Evolutionary conservation across 768 basidiomycete genomes (phyloP), one percentile per base, ranked within the genome.

Genomic region (Obba rivulosa): DNA sequence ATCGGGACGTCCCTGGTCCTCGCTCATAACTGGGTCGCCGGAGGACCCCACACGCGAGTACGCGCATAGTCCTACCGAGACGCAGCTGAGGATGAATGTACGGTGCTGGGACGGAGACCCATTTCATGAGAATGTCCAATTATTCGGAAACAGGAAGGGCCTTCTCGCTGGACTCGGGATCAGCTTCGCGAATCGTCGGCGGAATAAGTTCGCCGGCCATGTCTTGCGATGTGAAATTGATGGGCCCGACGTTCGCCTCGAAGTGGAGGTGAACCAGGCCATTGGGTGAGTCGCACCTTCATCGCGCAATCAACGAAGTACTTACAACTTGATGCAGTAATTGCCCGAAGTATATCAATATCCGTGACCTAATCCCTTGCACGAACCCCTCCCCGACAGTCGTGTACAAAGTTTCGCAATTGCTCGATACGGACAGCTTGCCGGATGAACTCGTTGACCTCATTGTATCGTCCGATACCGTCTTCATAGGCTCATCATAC

Each of bases 301-400:
- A 31, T 31, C n/a, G n/a, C n/a, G n/a, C n/a, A n/a, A n/a, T n/a
- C n/a, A n/a, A n/a, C n/a, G n/a, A n/a, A n/a, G n/a, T n/a, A n/a
- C n/a, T n/a, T n/a, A n/a, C n/a, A n/a, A 31, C 14, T 20, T 20
- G 0, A 8, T 25, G n/a, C 40, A 83, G 83, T 39, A 83, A 83
- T 49, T 85, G 82, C 57, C 83, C 83, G 10, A 85, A 85, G 56
- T 85, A 85, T 50, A 85, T 84, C 57, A 81, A 73, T 43, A 59
- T 76, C 34, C 75, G 80, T 11, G 70, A 80, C 11, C 64, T 85
- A 8, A 57, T 66, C n/a, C 66, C 80, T 1, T 62, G 72, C 50
- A 58, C 70, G 0, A 48, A 68, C 17, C 69, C 71, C 2, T 49
- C 60, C n/a, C 73, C 80, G 0, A 57, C 48, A 2, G 60, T 83